A percentile compares a stretch with the other conserved stretches of the same genome.
Evolutionary conservation across 345 rosid genomes (phyloP).

Genomic region (Populus ilicifolia): DNA sequence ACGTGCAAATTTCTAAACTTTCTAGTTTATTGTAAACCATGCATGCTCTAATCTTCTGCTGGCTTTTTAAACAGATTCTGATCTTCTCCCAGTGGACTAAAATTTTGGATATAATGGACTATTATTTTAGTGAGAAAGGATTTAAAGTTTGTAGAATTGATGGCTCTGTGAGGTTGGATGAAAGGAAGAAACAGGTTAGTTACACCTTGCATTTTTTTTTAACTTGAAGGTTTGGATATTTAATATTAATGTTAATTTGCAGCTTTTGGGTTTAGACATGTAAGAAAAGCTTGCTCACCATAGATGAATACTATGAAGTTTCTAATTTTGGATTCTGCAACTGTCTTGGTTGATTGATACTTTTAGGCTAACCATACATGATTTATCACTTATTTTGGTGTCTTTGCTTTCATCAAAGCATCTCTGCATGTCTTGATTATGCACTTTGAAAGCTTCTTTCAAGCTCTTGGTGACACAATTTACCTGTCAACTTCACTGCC

Average conservation of each 20-base stretch:
- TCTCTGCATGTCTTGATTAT: not conserved
- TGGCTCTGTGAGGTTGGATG: conserved; percentile 68
- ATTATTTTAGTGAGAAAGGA: conserved; percentile 88
- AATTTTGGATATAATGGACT: conserved; percentile 85
- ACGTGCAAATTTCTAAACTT: conserved; percentile 2
- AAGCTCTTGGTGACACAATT: not conserved
- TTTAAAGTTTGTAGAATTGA: conserved; percentile 87
- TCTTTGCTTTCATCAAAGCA: not conserved
- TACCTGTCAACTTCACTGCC: not conserved
- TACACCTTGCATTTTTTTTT: not conserved
- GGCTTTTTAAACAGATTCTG: conserved; percentile 55
- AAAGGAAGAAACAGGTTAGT: conserved; percentile 82
- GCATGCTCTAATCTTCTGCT: conserved; percentile 15
- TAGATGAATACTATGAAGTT: not conserved
- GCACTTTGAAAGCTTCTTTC: not conserved
- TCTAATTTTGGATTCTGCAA: not conserved
- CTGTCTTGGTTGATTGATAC: not conserved
- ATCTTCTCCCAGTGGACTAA: conserved; percentile 92
- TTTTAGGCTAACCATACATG: not conserved
- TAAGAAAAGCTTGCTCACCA: too few relatives aligned
- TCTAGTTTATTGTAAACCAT: conserved; percentile 5
- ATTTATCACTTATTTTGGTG: not conserved
- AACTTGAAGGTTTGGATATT: too few relatives aligned
- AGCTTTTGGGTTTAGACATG: not conserved
- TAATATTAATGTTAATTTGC: too few relatives aligned